These are phyloP conservation scores for Oryza longistaminata DNA, from an alignment of 176 grass and related monocot genomes.

Conservation along the genomic window DNA sequence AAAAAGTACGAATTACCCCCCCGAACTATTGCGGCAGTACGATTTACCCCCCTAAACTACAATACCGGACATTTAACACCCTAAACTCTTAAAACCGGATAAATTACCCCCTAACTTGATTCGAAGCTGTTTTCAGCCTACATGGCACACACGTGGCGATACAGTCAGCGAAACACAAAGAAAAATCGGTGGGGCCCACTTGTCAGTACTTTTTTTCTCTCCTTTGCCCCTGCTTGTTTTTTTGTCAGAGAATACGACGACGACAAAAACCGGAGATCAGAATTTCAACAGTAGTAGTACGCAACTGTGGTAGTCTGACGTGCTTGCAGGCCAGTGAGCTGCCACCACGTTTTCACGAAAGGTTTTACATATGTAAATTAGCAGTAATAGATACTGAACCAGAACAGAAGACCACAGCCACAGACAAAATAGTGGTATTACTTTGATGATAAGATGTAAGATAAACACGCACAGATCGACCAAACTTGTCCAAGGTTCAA, in stretches of 20 bases:
- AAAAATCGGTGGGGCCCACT: no score
- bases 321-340: neutral
- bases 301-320: neutral
- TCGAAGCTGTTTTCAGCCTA: no score
- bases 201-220: no score
- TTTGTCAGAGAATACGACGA: neutral
- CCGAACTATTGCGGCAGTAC: no score
- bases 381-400: neutral
- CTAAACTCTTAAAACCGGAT: no score
- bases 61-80: no score
- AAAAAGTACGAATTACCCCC: no score
- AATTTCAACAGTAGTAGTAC: neutral
- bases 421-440: neutral
- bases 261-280: neutral
- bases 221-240: no score
- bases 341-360: neutral
- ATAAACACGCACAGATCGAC: conserved; percentile 13
- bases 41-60: no score
- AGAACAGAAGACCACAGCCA: neutral
- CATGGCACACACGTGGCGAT: no score
- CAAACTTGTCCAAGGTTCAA: conserved; percentile 7
- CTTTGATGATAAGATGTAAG: neutral
- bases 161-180: no score
- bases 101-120: no score
- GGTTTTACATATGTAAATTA: neutral